Evolutionary conservation across 23 red algal species (phyloP), one percentile per base, ranked within the genome.

Genomic region (Gracilaria gracilis): DNA sequence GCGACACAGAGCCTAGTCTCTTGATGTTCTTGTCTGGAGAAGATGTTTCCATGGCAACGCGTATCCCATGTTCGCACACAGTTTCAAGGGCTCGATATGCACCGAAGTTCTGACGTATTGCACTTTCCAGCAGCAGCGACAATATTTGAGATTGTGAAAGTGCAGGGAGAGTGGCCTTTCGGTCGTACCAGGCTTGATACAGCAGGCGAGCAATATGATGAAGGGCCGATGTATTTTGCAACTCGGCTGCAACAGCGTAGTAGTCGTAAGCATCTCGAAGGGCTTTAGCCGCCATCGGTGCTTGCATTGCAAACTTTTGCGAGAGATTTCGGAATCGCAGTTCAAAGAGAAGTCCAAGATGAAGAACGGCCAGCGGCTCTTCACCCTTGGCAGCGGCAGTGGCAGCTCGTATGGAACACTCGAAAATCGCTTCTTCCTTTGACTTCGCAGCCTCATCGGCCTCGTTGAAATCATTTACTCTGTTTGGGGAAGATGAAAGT

Each of bases 331-430:
- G 38, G 72, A 29, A 51, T 3, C 9, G 72, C 8, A 77, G 46
- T 35, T 77, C 72, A 19, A 77, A 15, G 72, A 49, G 72, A 48
- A 77, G 38, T 46, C 40, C 72, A 28, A 77, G 72, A 77, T 77
- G 72, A 34, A 77, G 72, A 31, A 51, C 42, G 20, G 72, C 72
- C 46, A 51, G 72, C 23, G 40, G 72, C 46, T 77, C 72, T 48
- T 11, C 21, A 31, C 9, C 20, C 46, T 50, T 51, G 38, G 72
- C 38, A 50, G 72, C 72, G 8, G 20, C 46, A 31, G 46, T 31
- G 38, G 46, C 72, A 23, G 72, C 4, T 33, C 38, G 72, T 25
- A 77, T 25, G 46, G 40, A 28, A 50, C 72, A 77, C 27, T 77
- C 72, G 38, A 31, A 31, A 25, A 77, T 46, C 42, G 46, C 72